phyloP scores from a whole-genome alignment of 2,329 filamentous ascomycete species.

The Cadophora gregata region DNA sequence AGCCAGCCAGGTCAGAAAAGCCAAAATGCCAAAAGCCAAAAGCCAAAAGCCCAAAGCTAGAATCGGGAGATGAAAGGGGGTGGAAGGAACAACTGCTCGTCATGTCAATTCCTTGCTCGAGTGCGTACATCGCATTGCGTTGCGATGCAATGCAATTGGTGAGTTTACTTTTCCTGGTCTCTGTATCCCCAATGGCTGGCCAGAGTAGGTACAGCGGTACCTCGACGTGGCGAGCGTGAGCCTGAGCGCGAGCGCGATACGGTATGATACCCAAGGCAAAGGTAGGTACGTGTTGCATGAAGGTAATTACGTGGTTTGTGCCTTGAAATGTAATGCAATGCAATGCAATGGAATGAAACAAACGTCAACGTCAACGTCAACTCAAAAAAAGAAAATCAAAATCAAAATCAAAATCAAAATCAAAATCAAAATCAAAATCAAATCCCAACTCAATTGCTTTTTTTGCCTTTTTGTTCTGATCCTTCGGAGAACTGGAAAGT shows the following conservation, averaged over 20 bases:
- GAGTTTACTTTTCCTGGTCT: not conserved
- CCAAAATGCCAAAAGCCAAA: not conserved
- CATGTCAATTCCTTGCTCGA: too few species aligned
- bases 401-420: too few species aligned
- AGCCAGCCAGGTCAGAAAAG: too few species aligned
- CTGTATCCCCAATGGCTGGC: not conserved
- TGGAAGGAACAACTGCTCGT: not conserved
- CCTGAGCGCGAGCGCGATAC: too few species aligned
- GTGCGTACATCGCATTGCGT: too few species aligned
- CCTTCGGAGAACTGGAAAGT: not conserved
- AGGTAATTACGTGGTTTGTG: not conserved
- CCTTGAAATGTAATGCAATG: not conserved
- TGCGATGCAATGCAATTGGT: too few species aligned
- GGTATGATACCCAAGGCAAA: too few species aligned
- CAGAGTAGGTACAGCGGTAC: not conserved
- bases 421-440: too few species aligned
- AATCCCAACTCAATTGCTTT: constrained; percentile 2
- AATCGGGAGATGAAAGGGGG: not conserved
- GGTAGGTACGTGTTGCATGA: constrained; percentile 3
- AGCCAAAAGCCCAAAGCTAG: too few species aligned
- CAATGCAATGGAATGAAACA: too few species aligned
- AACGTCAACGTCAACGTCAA: too few species aligned
- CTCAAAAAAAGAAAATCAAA: too few species aligned
- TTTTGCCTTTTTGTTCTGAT: not conserved
- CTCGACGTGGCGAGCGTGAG: constrained; percentile 11